A percentile compares a stretch with the other conserved stretches of the same genome.
phyloP scores from a whole-genome alignment of 2,329 filamentous ascomycete species.

The Paracoccidioides brasiliensis region DNA sequence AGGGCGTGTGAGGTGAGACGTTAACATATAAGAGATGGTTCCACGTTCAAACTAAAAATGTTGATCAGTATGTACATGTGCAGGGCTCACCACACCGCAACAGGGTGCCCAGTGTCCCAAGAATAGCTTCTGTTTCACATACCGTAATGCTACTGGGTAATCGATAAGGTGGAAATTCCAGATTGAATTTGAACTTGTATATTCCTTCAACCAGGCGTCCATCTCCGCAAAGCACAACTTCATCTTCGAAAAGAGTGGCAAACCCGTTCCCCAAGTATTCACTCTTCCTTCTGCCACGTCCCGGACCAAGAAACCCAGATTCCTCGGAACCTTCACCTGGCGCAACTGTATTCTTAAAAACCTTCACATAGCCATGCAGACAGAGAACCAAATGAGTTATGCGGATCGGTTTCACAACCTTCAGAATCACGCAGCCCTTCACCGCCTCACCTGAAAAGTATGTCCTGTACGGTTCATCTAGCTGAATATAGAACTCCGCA shows the following conservation, averaged over 20 bases:
- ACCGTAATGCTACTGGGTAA: slow-evolving; percentile 87
- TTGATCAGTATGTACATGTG: slow-evolving; percentile 2
- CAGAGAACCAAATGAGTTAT: slow-evolving; percentile 52
- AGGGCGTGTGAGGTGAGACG: slow-evolving; percentile 76
- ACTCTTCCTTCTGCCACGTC: slow-evolving; percentile 38
- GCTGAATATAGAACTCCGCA: slow-evolving; percentile 48
- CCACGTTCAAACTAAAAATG: slow-evolving; percentile 74
- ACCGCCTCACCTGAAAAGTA: slow-evolving; percentile 51
- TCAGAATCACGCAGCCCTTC: slow-evolving; percentile 46
- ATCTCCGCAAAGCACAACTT: slow-evolving; percentile 50
- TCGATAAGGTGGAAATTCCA: slow-evolving; percentile 46
- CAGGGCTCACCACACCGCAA: neutral
- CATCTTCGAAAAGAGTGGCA: slow-evolving; percentile 52
- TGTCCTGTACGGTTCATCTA: slow-evolving; percentile 49
- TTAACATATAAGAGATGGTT: slow-evolving; percentile 81
- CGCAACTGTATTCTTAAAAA: slow-evolving; percentile 48
- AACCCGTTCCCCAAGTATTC: slow-evolving; percentile 53
- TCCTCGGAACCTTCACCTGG: slow-evolving; percentile 41
- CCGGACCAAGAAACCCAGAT: slow-evolving; percentile 39
- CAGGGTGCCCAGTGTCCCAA: slow-evolving; percentile 2
- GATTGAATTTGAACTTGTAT: slow-evolving; percentile 53
- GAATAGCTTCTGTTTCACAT: slow-evolving; percentile 29
- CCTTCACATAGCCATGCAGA: slow-evolving; percentile 51
- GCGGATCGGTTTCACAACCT: slow-evolving; percentile 46
- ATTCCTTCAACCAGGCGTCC: slow-evolving; percentile 50